These are phyloP conservation scores for Stentor roeselii DNA, from an alignment of 73 alveolate species.

Conservation along the genomic window DNA sequence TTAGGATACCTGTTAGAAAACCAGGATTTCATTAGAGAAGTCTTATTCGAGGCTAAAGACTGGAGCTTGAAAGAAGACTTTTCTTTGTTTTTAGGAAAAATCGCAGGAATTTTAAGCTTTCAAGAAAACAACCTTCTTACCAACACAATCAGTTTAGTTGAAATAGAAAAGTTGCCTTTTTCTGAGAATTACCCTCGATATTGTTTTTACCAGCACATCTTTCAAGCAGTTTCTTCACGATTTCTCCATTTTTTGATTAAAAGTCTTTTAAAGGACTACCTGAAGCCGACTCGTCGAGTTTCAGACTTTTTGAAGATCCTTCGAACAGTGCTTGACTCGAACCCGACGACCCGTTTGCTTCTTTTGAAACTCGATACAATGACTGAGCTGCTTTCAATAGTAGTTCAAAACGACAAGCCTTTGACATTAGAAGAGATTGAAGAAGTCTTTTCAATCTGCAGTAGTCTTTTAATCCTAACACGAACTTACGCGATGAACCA, in stretches of 20 bases:
- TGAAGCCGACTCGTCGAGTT: slow-evolving; percentile 4
- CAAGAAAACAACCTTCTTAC: no score
- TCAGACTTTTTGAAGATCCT: background rate
- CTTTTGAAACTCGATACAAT: background rate
- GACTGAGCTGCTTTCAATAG: background rate
- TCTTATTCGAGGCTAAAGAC: background rate
- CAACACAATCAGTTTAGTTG: no score
- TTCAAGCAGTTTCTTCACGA: background rate
- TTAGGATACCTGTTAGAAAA: background rate
- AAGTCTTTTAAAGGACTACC: background rate
- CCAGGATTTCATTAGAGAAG: slow-evolving; percentile 8
- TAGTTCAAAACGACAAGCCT: background rate
- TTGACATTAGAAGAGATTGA: background rate
- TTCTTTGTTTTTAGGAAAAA: no score
- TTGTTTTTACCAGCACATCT: background rate
- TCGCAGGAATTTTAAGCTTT: no score
- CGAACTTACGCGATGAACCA: background rate
- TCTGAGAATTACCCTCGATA: background rate
- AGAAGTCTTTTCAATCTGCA: background rate
- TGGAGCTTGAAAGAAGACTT: no score
- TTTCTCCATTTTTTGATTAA: background rate
- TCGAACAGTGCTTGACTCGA: background rate
- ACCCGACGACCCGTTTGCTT: background rate
- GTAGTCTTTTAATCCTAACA: background rate
- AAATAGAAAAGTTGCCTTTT: no score